Base-by-base conservation (phyloP, 495 filamentous ascomycete species). In the Bathelium albidoporum region DNA sequence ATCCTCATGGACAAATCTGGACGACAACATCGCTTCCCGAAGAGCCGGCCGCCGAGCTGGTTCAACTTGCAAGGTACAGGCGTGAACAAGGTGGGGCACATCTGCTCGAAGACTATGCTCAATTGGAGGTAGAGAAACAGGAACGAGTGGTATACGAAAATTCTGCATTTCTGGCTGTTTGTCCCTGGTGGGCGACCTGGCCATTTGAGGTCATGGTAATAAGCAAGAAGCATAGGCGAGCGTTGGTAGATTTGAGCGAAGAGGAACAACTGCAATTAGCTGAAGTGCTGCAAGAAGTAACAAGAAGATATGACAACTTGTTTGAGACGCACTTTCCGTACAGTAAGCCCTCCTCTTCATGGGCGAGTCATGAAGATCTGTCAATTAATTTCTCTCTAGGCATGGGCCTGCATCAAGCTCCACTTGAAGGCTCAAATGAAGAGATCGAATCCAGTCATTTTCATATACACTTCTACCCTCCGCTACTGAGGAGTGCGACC, bases 281-380 rank as follows among this genome's bases (percentile, higher is more conserved):
- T 1, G 88, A 95, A 72, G 85, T 85, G 1, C 84, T 98, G 62
- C 83, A 89, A 12, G 90, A 96, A 74, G 83, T 93, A 11, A 91
- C 94, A 49, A 83, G 89, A 65, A 79, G 93, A 65, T 98, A 97
- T 69, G 94, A 98, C 74, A 97, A 98, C 73, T 77, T 98, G 61
- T 98, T 98, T 71, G 89, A 97, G 79, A 97, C 92, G 39, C 88
- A 85, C 63, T 98, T 98, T 70, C 94, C 94, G 0, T 98, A 98
- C 75, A 95, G 89, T 82, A 68, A 73, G 76, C 68, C 24, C 39
- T 60, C 11, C 36, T 58, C 1, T 62, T 61, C 36, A 61, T 69
- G 32, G 70, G 53, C 5, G n/a, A 14, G 14, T 12, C 24, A 28
- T 32, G 11, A 1, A 14, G 18, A 28, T 9, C 39, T 36, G 1